Evolutionary conservation across 2,329 filamentous ascomycete genomes (phyloP), one percentile per base, ranked within the genome.

Genomic region (Cryphonectria nitschkei): DNA sequence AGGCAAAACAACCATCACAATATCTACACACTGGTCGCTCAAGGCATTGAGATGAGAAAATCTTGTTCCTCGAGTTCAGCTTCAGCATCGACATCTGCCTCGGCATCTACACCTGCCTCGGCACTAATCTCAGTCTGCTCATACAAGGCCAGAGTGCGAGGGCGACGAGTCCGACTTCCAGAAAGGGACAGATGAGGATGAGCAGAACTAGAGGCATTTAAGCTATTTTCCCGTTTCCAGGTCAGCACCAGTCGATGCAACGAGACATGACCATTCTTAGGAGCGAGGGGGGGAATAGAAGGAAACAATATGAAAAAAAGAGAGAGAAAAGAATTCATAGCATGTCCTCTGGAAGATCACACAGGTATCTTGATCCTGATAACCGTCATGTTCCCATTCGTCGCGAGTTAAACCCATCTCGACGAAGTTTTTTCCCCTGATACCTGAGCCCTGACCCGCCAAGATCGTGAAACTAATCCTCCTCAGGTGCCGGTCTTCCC

Each of bases 311-410:
- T 26, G 26, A 37, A 37, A 8, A 8, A 37, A 37, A 37, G 22
- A 61, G 11, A 61, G 29, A 60, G 26, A 37, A 62, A 26, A 16
- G 22, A 68, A 29, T 50, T 13, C 62, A 41, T 52, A 26, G 26
- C 34, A 62, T 41, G 52, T 32, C 26, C 62, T 56, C 19, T 32
- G 29, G 75, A 87, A 88, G 54, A 87, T 79, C 19, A 84, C 83
- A 43, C 81, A 80, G 43, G 83, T 86, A 34, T 85, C 80, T 73
- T 82, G 78, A 32, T 85, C 85, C 86, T 91, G 39, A 93, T 87
- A 1, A 90, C 92, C 3, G 93, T 81, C 71, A 91, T 80, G 68
- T 85, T 84, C 0, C 92, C 92, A 37, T 14, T 85, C 86, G 73
- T 84, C 84, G 79, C 91, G 16, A 2, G 26, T 26, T 26, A 29